phyloP scores from a whole-genome alignment of 2,329 filamentous ascomycete genomes.

The Teratosphaeriaceae sp. region DNA sequence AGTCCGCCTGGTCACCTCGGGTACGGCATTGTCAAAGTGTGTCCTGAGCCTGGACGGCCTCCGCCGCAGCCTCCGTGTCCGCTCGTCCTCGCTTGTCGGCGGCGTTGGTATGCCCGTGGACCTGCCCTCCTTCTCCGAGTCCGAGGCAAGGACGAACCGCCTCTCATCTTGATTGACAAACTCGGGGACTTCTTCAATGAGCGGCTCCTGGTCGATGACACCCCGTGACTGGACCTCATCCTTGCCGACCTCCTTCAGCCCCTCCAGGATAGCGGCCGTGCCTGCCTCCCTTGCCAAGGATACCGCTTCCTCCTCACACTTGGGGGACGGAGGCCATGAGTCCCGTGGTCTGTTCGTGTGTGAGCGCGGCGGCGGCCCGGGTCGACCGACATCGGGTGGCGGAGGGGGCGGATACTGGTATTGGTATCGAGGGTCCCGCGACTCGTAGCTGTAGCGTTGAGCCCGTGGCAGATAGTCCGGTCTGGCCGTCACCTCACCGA shows the following conservation, averaged over 20 bases:
- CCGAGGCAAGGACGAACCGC: constrained; percentile 54
- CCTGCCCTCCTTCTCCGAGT: constrained; percentile 12
- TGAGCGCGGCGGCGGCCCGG: constrained; percentile 16
- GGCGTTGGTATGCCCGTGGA: constrained; percentile 24
- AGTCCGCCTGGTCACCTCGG: constrained; percentile 34
- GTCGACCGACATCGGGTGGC: constrained; percentile 12
- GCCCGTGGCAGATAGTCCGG: constrained; percentile 11
- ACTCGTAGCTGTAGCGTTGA: constrained; percentile 12
- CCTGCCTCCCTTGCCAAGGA: constrained; percentile 58
- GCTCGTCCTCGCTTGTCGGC: constrained; percentile 33
- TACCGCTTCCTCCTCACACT: constrained; percentile 61
- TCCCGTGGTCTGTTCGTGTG: constrained; percentile 17
- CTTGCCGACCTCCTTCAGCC: constrained; percentile 29
- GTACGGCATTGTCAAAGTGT: constrained; percentile 27
- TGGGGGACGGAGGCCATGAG: constrained; percentile 54
- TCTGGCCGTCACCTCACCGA: constrained; percentile 7
- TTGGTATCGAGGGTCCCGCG: constrained; percentile 29
- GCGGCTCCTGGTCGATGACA: constrained; percentile 59
- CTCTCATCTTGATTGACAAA: constrained; percentile 41
- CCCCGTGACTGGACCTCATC: constrained; percentile 58
- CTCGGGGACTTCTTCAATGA: constrained; percentile 54
- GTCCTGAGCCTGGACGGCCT: constrained; percentile 29
- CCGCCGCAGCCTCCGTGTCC: constrained; percentile 19
- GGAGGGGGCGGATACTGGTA: constrained; percentile 22
- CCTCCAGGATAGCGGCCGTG: constrained; percentile 26